Evolutionary conservation across 148 eudicot species (phyloP), one percentile per base, ranked within the genome.

Genomic region (Diospyros kaki): DNA sequence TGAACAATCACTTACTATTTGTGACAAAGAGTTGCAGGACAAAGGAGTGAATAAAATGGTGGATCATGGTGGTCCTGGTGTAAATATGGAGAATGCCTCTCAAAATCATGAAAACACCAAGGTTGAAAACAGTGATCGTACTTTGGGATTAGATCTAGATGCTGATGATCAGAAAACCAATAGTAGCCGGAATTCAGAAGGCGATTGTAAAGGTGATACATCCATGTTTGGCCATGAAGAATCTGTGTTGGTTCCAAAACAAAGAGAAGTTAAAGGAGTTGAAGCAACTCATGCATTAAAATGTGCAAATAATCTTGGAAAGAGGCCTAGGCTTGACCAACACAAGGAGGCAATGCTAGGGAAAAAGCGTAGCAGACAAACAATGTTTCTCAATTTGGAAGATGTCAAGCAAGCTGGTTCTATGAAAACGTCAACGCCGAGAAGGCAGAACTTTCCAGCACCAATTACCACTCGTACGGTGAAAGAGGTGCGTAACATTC

Each of bases 311-410:
- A 87, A 82, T 84, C 78, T 81, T 41, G 95, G 89, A 55, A 94
- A 95, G 77, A 82, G 90, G 75, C 92, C 88, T 69, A 95, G 84
- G 87, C 54, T 88, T 84, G 97, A 95, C 80, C 94, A 86, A 56
- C 94, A 95, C 53, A 95, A 93, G 81, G 97, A 95, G 82, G 96
- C 87, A 18, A 90, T 90, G 97, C 85, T 95, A 15, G 99, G 99
- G 9, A 95, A 93, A 75, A 95, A 95, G 81, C 91, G 99, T 39
- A 87, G 76, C 64, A 85, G 99, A 79, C 92, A 87, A 78, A 95
- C 99, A 64, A 87, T 93, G 96, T 95, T 89, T 85, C 84, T 95
- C 66, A 91, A 91, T 78, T 81, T 90, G 74, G 97, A 95, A 81
- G 99, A 91, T 81, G 94, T 88, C 43, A 95, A 95, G 84, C 96